Evolutionary conservation across 495 filamentous ascomycete species (phyloP).

Genomic region (Copromyces sp.): DNA sequence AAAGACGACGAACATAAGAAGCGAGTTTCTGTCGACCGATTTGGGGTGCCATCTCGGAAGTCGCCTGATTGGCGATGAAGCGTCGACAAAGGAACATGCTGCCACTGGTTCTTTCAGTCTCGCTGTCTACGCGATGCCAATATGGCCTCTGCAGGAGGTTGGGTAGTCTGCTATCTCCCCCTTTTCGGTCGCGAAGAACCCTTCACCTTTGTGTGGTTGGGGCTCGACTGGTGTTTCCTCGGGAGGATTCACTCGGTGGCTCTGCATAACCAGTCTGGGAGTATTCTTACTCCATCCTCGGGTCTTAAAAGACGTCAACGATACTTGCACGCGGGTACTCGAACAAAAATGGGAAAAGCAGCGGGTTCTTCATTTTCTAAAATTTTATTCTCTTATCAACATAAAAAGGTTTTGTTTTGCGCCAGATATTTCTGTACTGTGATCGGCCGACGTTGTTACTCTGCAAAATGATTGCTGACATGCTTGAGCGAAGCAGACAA

Average conservation of each 20-base stretch:
- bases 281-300: neutral
- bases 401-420: neutral
- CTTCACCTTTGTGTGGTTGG: neutral
- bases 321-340: neutral
- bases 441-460: neutral
- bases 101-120: neutral
- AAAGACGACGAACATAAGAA: neutral
- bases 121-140: slow-evolving; percentile 19
- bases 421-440: neutral
- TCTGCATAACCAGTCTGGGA: neutral
- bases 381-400: neutral
- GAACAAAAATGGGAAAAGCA: neutral
- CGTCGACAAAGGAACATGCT: slow-evolving; percentile 11
- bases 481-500: neutral
- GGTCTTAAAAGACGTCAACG: neutral
- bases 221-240: neutral
- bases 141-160: neutral
- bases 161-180: neutral
- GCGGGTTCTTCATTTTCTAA: neutral
- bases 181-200: neutral
- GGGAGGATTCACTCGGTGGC: neutral
- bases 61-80: slow-evolving; percentile 16
- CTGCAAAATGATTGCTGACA: neutral
- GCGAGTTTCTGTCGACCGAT: neutral
- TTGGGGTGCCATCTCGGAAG: neutral